Conservation (phyloP, 2,329 filamentous ascomycete species). For the Aspergillus novoparasiticus region DNA sequence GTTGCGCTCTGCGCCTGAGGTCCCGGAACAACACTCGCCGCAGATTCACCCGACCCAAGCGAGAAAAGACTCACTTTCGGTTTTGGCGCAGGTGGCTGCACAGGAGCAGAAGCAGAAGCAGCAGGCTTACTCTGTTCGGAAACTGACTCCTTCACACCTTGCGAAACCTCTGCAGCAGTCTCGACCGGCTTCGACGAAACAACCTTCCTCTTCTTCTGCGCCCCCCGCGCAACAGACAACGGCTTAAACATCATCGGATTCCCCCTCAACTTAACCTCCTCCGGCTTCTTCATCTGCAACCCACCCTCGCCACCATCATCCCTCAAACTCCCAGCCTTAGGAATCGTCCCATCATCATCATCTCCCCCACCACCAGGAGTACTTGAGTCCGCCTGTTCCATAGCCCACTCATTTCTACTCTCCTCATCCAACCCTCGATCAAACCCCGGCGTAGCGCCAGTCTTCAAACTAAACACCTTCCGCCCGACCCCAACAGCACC, state of each 20-base stretch:
- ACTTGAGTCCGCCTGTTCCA: conserved; percentile 13
- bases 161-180: conserved; percentile 17
- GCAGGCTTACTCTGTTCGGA: conserved; percentile 12
- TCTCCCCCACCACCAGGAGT: conserved; percentile 18
- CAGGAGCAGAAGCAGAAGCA: conserved; percentile 10
- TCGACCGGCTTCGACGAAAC: conserved; percentile 26
- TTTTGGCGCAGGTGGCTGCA: conserved; percentile 30
- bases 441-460: conserved; percentile 80
- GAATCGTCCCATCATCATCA: conserved; percentile 35
- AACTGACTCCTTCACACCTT: neutral
- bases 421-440: conserved; percentile 60
- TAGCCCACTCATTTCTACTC: conserved; percentile 30
- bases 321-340: conserved; percentile 28
- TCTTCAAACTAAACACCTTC: conserved; percentile 73
- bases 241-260: conserved; percentile 89
- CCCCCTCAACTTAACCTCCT: conserved; percentile 60
- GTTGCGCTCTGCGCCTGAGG: conserved; percentile 24
- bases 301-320: conserved; percentile 10
- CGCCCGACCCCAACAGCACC: conserved; percentile 42
- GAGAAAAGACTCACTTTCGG: conserved; percentile 51
- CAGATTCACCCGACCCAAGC: conserved; percentile 32
- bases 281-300: conserved; percentile 24
- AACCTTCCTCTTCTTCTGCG: conserved; percentile 66
- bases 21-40: conserved; percentile 7
- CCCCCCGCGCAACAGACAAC: conserved; percentile 77